Percentiles rank a stretch among this genome's conserved stretches.
Evolutionary conservation across 768 basidiomycete species (phyloP).

Genomic region (Macrolepiota fuliginosa): DNA sequence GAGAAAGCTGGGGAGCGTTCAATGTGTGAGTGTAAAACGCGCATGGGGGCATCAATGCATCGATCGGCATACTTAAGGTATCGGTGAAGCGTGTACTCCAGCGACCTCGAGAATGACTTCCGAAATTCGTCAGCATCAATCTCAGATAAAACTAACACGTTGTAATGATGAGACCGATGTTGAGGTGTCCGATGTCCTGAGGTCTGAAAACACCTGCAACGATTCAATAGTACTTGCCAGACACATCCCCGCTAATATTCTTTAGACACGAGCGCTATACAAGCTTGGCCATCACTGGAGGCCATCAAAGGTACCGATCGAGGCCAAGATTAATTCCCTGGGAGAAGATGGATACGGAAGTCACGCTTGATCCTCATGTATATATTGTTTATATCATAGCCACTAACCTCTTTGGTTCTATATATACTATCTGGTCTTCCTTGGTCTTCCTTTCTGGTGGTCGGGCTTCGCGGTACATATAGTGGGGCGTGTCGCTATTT

Average conservation of each 20-base stretch:
- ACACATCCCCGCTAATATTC: not conserved
- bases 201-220: not conserved
- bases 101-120: not conserved
- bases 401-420: not conserved
- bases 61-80: not conserved
- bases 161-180: not conserved
- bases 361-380: not conserved
- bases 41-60: not conserved
- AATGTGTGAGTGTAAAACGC: not conserved
- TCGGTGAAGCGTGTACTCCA: not conserved
- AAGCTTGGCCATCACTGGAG: not conserved
- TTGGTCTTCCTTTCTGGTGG: no score
- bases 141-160: not conserved
- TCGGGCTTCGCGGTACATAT: no score
- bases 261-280: not conserved
- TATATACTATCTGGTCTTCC: not conserved
- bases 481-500: no score
- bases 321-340: not conserved
- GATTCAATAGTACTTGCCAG: not conserved
- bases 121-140: not conserved
- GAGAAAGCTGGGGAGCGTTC: not conserved
- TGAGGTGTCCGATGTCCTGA: not conserved
- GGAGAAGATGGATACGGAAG: not conserved
- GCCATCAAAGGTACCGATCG: not conserved
- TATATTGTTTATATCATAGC: not conserved